A percentile compares a stretch with the other conserved stretches of the same genome.
Conservation (phyloP, 768 basidiomycete species). For the Collybia sordida region DNA sequence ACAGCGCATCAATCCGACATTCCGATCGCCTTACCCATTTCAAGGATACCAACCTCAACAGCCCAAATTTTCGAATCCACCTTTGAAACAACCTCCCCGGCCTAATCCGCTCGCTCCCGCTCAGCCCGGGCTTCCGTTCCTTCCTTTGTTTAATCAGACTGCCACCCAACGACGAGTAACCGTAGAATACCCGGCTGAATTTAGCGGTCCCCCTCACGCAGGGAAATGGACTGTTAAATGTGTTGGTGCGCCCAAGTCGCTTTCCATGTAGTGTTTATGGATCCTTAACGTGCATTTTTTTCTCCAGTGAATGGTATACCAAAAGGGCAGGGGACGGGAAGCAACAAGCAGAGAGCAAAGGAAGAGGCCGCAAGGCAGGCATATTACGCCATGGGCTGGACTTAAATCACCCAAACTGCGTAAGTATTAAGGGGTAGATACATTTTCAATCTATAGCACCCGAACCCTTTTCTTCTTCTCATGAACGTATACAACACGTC, state of each 20-base stretch:
- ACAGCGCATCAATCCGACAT: background rate
- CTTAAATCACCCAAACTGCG: conserved; percentile 19
- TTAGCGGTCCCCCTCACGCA: conserved; percentile 67
- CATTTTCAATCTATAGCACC: no score
- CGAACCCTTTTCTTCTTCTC: no score
- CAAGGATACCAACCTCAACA: conserved; percentile 4
- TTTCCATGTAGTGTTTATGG: conserved; percentile 3
- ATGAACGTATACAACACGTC: no score
- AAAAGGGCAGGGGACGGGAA: conserved; percentile 65
- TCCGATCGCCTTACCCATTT: background rate
- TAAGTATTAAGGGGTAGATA: background rate
- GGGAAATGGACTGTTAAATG: conserved; percentile 68
- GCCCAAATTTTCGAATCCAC: conserved; percentile 13
- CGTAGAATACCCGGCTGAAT: conserved; percentile 59
- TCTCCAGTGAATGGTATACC: conserved; percentile 64
- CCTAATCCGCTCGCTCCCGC: conserved; percentile 64
- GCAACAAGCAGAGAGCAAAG: conserved; percentile 74
- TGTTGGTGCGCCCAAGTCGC: conserved; percentile 49
- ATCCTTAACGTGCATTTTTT: conserved; percentile 5
- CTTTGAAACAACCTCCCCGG: conserved; percentile 17
- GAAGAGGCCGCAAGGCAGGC: conserved; percentile 75
- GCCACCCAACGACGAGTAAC: conserved; percentile 63
- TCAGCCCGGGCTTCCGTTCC: conserved; percentile 61
- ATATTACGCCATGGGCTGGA: conserved; percentile 77
- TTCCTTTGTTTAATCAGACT: conserved; percentile 75